Conservation (phyloP, 345 rosid species). For the Hypericum perforatum region DNA sequence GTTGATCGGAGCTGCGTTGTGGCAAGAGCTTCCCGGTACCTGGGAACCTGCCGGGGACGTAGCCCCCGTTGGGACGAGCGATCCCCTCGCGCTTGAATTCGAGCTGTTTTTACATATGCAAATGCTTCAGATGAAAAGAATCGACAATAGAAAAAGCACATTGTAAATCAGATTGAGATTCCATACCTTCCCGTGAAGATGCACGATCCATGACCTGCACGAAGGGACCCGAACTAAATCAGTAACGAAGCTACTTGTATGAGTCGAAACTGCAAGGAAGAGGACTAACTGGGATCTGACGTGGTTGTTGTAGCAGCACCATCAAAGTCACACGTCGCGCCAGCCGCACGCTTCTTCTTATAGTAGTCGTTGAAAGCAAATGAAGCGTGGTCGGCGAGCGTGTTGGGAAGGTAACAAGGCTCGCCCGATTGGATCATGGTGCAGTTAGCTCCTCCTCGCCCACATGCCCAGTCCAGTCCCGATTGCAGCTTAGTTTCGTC, state of each 20-base stretch:
- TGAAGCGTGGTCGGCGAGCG: slow-evolving; percentile 62
- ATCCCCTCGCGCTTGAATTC: slow-evolving; percentile 31
- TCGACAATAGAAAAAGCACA: neutral
- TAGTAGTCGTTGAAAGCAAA: slow-evolving; percentile 86
- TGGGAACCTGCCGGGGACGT: slow-evolving; percentile 54
- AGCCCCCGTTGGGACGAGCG: slow-evolving; percentile 38
- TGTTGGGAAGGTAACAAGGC: slow-evolving; percentile 57
- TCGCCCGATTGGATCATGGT: slow-evolving; percentile 54
- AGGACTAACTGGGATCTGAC: slow-evolving; percentile 69
- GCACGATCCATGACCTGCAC: slow-evolving; percentile 72
- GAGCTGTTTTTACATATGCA: slow-evolving; percentile 25
- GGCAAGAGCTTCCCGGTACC: slow-evolving; percentile 25
- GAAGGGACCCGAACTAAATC: neutral
- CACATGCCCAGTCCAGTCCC: slow-evolving; percentile 96
- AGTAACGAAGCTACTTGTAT: neutral
- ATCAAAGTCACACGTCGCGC: slow-evolving; percentile 84
- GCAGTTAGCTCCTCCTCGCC: slow-evolving; percentile 84
- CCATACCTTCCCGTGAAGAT: slow-evolving; percentile 70
- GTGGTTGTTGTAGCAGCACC: slow-evolving; percentile 61
- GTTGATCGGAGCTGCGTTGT: slow-evolving; percentile 17
- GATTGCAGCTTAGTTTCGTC: slow-evolving; percentile 53
- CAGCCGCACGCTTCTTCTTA: slow-evolving; percentile 59
- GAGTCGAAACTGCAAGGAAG: neutral
- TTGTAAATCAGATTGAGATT: neutral
- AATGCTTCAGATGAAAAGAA: neutral